Base-by-base conservation (phyloP, 257 asterid genomes). In the Knoxia roxburghii region DNA sequence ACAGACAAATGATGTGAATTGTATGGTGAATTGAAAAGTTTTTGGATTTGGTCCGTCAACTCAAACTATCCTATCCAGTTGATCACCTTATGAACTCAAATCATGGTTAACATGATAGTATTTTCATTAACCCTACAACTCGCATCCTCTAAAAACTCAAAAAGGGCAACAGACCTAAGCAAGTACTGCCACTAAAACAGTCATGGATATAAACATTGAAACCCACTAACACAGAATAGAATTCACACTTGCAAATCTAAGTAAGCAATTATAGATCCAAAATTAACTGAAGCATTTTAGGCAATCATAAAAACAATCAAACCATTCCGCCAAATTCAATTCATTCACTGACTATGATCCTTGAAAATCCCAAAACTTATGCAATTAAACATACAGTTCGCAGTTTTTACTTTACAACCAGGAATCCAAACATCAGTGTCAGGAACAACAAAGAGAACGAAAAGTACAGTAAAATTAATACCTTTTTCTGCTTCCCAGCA, bases 401-500 rank as follows among this genome's bases (percentile, higher is more conserved):
- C n/a, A n/a, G n/a, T n/a, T n/a, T n/a, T n/a, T n/a, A n/a, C n/a
- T 49, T 20, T 49, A 49, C 24, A 0, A 49, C 24, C 54, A 2
- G 5, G 2, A 54, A 56, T 14, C 43, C n/a, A n/a, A 10, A 59
- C 33, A 33, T 6, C 18, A 56, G 15, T 27, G 0, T 0, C 29
- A 2, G 4, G n/a, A 17, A 1, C 2, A 49, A 24, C 23, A 1
- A 39, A 39, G 61, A 4, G 24, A 24, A 48, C 9, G 23, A 24
- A 32, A 33, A 65, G 59, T 21, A 49, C 40, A 23, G 30, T 27
- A 21, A 35, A 53, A 30, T 30, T 26, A 50, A 46, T 71, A 89
- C 96, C 95, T 85, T 85, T 27, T 67, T 85, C 30, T 59, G 81
- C 56, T 49, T 72, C 23, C 41, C 33, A 68, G 78, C 52, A 4